A percentile compares a stretch with the other conserved stretches of the same genome.
These are phyloP conservation scores for Xylaria hypoxylon DNA, from an alignment of 2,329 filamentous ascomycete species.

Conservation along the genomic window DNA sequence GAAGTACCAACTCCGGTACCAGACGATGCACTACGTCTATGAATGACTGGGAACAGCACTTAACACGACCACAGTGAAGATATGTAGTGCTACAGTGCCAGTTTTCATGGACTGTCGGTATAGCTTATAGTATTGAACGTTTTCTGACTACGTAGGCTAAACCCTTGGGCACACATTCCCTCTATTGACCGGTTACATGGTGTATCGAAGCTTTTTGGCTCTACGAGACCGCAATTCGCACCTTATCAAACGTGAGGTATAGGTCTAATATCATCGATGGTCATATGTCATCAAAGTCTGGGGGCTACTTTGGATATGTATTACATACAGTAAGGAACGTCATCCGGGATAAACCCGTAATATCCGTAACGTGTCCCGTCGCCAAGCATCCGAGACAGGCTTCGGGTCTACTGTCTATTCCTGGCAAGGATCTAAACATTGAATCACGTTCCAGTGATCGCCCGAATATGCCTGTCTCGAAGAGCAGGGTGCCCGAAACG, in stretches of 20 bases:
- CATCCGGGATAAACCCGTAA: conserved; percentile 39
- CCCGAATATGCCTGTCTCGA: conserved; percentile 48
- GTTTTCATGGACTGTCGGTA: conserved; percentile 34
- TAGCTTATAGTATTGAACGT: conserved; percentile 19
- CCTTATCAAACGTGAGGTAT: conserved; percentile 1
- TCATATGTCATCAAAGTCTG: conserved; percentile 8
- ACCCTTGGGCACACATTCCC: conserved; percentile 15
- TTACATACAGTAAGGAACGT: conserved; percentile 23
- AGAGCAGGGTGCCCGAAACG: conserved; percentile 45
- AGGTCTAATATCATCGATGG: conserved; percentile 22
- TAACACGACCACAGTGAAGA: conserved; percentile 35
- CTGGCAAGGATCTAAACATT: conserved; percentile 48
- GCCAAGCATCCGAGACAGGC: conserved; percentile 32
- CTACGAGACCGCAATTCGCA: neutral
- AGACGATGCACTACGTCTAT: conserved; percentile 33
- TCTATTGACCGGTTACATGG: conserved; percentile 11
- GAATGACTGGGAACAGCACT: conserved; percentile 35
- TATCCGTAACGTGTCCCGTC: conserved; percentile 36
- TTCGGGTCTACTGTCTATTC: conserved; percentile 41
- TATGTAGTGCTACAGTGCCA: conserved; percentile 41
- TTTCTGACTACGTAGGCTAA: conserved; percentile 27
- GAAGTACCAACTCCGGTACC: conserved; percentile 33
- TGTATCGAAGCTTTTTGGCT: conserved; percentile 10
- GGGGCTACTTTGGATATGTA: conserved; percentile 19
- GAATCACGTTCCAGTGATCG: conserved; percentile 52